phyloP scores from a whole-genome alignment of 202 grass and related monocot species.

The Schoenoplectus triqueter region DNA sequence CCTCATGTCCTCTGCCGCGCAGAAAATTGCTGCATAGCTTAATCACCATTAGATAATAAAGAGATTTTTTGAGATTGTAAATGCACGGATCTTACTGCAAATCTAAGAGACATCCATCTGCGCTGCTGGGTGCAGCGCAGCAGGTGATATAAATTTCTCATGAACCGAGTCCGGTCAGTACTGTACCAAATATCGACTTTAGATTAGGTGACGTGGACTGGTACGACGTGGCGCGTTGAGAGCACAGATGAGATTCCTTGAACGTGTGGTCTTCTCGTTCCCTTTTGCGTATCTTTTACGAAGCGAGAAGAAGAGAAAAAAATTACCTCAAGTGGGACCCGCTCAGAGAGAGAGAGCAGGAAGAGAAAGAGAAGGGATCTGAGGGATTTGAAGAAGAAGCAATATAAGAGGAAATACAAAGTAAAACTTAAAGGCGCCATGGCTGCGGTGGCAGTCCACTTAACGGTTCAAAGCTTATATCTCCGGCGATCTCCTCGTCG shows the following conservation, averaged over 20 bases:
- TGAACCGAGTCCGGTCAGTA: conserved; percentile 5
- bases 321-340: not conserved
- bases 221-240: conserved; percentile 50
- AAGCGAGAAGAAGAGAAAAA: not conserved
- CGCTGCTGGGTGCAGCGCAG: too few relatives aligned
- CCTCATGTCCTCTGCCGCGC: too few relatives aligned
- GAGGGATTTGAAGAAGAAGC: not conserved
- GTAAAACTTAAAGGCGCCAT: conserved; percentile 11
- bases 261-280: conserved; percentile 71
- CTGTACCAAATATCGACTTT: not conserved
- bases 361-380: not conserved
- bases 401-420: not conserved
- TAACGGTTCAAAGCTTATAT: conserved; percentile 49
- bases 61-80: too few relatives aligned
- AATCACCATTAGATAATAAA: too few relatives aligned
- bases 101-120: too few relatives aligned
- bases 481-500: conserved; percentile 16
- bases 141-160: too few relatives aligned
- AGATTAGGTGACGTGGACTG: conserved; percentile 34
- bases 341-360: not conserved
- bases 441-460: conserved; percentile 54
- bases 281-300: not conserved
- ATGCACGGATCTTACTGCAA: too few relatives aligned
- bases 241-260: conserved; percentile 49
- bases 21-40: too few relatives aligned